Evolutionary conservation across 2,329 filamentous ascomycete genomes (phyloP), one percentile per base, ranked within the genome.

Genomic region (Alternaria sp.): DNA sequence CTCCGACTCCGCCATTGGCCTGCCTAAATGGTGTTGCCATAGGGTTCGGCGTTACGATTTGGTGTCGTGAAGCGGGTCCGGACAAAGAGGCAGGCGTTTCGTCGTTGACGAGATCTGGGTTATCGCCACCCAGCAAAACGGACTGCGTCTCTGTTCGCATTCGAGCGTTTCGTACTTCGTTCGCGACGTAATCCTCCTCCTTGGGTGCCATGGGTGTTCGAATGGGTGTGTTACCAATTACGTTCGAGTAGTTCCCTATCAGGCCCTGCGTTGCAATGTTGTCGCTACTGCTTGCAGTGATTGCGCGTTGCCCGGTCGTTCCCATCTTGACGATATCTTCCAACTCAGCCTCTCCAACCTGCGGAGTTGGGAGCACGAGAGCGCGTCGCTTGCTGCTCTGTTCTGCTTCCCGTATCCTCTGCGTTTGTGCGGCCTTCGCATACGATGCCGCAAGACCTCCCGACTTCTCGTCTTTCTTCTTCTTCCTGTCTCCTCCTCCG

Each of bases 251-350:
- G 68, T 93, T 91, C 65, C 92, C 92, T 57, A 98, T 86, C 44
- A 99, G 83, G 4, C 93, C 93, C 65, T 90, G 87, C 0, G 93
- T 96, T 51, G 91, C 88, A 72, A 92, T 88, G 64, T 93, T 96
- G 59, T 97, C 92, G 74, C 91, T 90, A 52, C 88, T 87, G 42
- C 86, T 86, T 4, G 91, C 92, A 75, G 91, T 83, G 70, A 88
- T 93, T 41, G 95, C 95, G 51, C 90, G 88, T 72, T 97, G 93
- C 36, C 94, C 95, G 60, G 93, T 87, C 85, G 96, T 91, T 42
- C 95, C 94, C 93, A 98, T 96, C 82, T 99, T 99, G 65, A 99
- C 92, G 72, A 99, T 98, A 67, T 97, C 93, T 73, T 99, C 95
- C 58, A 99, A 83, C 79, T 99, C 95, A 41, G 88, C 85, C 72